Base-by-base conservation (phyloP, 352 stramenopile genomes). In the Globisporangium barbulae region DNA sequence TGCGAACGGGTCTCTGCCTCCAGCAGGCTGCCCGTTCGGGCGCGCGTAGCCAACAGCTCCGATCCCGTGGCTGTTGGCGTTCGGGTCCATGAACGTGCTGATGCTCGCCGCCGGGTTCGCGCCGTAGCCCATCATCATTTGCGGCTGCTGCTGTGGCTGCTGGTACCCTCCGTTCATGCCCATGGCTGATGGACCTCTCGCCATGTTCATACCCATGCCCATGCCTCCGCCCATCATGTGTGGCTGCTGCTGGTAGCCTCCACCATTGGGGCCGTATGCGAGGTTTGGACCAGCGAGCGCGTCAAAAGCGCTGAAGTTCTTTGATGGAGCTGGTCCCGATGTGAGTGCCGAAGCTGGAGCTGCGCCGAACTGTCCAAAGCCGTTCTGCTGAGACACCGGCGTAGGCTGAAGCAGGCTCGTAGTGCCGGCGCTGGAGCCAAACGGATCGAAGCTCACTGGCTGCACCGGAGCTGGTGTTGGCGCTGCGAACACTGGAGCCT, bases 271-370 rank as follows among this genome's bases (percentile, higher is more conserved):
- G 17, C 57, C 66, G 31, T 71, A 68, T n/a, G 73, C 57, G 35
- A 64, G 64, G 52, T 69, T 69, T 53, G 78, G 75, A 6, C 61
- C 64, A 17, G 72, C 62, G 30, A 91, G 63, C 45, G 66, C 65
- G 52, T 91, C 83, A 31, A 91, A 91, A 5, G 75, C 83, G 41
- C 70, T 86, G 47, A 90, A 91, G 63, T 90, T 83, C 28, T 61
- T 59, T 42, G 68, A 70, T 8, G 69, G 42, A 22, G 61, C 64
- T 35, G 67, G 67, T 3, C 65, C 65, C 15, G 65, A 45, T 45
- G 25, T 15, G 2, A 50, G 42, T 13, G 61, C 37, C 4, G 68
- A 30, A 7, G 71, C 64, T 45, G 72, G 12, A 33, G 30, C 15
- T 5, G 58, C 44, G 22, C 63, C 52, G 21, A 65, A 69, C 35